Conservation (phyloP, 106 monocot genomes). For the Ottelia alismoides region DNA sequence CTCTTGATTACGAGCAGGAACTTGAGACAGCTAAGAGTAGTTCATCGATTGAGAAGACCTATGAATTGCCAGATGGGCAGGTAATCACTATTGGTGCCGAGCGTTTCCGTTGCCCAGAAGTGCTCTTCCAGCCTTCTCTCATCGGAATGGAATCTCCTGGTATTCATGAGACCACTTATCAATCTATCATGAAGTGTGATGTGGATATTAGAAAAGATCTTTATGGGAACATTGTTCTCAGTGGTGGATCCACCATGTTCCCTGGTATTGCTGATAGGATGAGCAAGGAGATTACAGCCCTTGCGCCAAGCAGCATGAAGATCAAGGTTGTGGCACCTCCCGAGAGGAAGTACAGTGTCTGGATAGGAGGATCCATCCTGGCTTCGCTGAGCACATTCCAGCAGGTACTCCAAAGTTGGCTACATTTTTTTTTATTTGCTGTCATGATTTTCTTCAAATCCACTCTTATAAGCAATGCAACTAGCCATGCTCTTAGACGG, state of each 20-base stretch:
- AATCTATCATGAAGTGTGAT: constrained; percentile 22
- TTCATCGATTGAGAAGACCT: constrained; percentile 13
- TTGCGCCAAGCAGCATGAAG: constrained; percentile 18
- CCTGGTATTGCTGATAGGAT: constrained; percentile 16
- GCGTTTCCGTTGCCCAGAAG: constrained; percentile 18
- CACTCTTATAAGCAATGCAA: too few species aligned
- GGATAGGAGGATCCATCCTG: constrained; percentile 19
- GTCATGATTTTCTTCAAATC: too few species aligned
- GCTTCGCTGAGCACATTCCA: constrained; percentile 22
- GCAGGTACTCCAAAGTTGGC: too few species aligned
- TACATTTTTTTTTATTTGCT: too few species aligned
- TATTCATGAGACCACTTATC: constrained; percentile 19
- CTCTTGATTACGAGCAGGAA: constrained; percentile 18
- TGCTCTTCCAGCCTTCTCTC: constrained; percentile 16
- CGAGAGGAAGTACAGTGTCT: constrained; percentile 17
- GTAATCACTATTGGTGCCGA: constrained; percentile 18
- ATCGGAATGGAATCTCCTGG: constrained; percentile 19
- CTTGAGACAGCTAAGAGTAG: constrained; percentile 13
- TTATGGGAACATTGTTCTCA: constrained; percentile 20
- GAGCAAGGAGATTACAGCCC: constrained; percentile 24
- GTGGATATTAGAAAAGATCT: constrained; percentile 22
- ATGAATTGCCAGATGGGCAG: constrained; percentile 14
- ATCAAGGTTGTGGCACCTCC: constrained; percentile 21
- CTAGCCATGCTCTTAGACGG: too few species aligned
- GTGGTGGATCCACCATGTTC: constrained; percentile 20